These are phyloP conservation scores for Leccinum fibrillosum DNA, from an alignment of 768 basidiomycete species.

Conservation along the genomic window DNA sequence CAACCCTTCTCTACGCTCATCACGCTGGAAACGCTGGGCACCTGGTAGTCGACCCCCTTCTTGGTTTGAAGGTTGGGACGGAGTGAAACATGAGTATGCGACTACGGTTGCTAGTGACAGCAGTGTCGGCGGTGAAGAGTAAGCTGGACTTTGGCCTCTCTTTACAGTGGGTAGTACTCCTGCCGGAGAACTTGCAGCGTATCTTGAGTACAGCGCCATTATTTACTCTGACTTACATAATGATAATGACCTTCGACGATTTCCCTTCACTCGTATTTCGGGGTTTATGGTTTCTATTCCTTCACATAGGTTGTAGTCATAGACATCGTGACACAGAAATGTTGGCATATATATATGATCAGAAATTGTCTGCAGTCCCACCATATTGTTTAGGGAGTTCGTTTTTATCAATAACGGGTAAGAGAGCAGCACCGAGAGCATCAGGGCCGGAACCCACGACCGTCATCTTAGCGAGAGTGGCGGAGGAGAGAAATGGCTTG, in stretches of 20 bases:
- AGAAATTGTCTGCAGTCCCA: constrained; percentile 58
- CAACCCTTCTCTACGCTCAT: constrained; percentile 24
- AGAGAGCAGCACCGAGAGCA: constrained; percentile 56
- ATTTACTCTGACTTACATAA: neutral
- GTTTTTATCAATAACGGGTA: constrained; percentile 50
- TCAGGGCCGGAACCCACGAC: constrained; percentile 67
- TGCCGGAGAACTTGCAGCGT: too few relatives aligned
- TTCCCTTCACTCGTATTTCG: neutral
- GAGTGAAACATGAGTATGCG: constrained; percentile 41
- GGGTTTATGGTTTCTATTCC: neutral
- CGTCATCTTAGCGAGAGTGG: constrained; percentile 78
- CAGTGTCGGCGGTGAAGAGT: constrained; percentile 26
- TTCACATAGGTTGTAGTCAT: neutral
- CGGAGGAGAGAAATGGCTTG: constrained; percentile 67
- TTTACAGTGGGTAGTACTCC: too few relatives aligned
- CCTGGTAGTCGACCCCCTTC: constrained; percentile 31
- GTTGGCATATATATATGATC: neutral
- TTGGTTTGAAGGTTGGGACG: constrained; percentile 43
- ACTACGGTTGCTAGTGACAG: constrained; percentile 39
- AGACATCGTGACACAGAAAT: neutral
- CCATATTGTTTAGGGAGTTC: constrained; percentile 73
- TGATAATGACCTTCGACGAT: neutral
- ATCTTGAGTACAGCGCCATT: neutral
- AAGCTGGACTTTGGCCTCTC: neutral
- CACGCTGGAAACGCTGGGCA: constrained; percentile 25